A percentile compares a stretch with the other conserved stretches of the same genome.
phyloP scores from a whole-genome alignment of 192 early-diverging fungal species.

The Coemansia sp. region DNA sequence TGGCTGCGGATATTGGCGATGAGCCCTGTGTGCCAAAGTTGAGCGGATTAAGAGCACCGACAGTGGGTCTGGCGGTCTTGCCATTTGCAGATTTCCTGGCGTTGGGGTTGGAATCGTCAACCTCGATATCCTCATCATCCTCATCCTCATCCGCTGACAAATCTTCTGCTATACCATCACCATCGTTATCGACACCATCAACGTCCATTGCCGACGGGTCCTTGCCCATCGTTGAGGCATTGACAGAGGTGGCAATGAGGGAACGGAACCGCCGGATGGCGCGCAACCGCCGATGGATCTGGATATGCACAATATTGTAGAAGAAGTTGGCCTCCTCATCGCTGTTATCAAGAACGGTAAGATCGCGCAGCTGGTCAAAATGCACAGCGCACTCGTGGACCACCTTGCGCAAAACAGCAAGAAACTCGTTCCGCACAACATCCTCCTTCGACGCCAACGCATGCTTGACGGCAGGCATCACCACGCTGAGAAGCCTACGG shows the following conservation, averaged over 20 bases:
- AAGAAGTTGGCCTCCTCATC: conserved; percentile 85
- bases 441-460: conserved; percentile 39
- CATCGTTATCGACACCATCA: conserved; percentile 13
- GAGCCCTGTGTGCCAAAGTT: conserved; percentile 23
- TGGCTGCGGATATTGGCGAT: conserved; percentile 32
- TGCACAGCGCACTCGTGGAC: conserved; percentile 35
- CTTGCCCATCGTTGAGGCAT: neutral
- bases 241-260: conserved; percentile 11
- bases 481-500: conserved; percentile 17
- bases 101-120: conserved; percentile 5
- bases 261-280: conserved; percentile 75
- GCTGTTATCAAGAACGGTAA: conserved; percentile 35
- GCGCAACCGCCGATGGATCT: conserved; percentile 87
- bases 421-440: conserved; percentile 37
- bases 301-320: conserved; percentile 92
- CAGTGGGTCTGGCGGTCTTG: neutral
- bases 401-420: conserved; percentile 31
- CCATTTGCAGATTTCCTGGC: neutral
- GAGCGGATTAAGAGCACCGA: conserved; percentile 18
- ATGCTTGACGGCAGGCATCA: conserved; percentile 42
- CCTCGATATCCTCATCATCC: neutral
- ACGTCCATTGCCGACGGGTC: conserved; percentile 30
- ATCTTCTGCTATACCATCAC: neutral
- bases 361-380: conserved; percentile 46
- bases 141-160: neutral